These are phyloP conservation scores for Schoenoplectus triqueter DNA, from an alignment of 202 grass and related monocot species.

Conservation along the genomic window DNA sequence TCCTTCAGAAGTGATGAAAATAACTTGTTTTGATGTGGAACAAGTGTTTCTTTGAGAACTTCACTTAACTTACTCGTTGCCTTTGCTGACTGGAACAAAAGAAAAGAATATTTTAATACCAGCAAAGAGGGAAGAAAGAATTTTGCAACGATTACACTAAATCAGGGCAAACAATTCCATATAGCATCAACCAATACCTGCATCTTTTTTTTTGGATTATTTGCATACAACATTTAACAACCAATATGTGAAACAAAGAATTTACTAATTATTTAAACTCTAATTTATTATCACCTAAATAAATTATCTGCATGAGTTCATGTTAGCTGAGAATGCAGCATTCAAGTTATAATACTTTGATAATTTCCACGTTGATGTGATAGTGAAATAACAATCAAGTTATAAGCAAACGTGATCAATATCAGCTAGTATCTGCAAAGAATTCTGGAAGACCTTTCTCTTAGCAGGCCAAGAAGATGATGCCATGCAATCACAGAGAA, in stretches of 20 bases:
- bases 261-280: background rate
- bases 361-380: background rate
- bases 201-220: background rate
- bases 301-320: background rate
- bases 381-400: background rate
- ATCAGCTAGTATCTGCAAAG: conserved; percentile 32
- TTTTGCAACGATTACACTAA: background rate
- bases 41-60: conserved; percentile 72
- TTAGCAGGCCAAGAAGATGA: conserved; percentile 87
- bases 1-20: conserved; percentile 85
- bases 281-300: no score
- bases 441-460: conserved; percentile 72
- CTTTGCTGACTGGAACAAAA: conserved; percentile 73
- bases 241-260: conserved; percentile 1
- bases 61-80: conserved; percentile 80
- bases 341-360: background rate
- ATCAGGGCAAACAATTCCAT: background rate
- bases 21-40: conserved; percentile 65
- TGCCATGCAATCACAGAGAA: conserved; percentile 75
- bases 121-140: background rate
- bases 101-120: conserved; percentile 36
- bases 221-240: background rate
- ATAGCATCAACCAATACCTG: background rate
- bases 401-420: conserved; percentile 26
- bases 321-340: background rate